These are phyloP conservation scores for Gastrodia elata DNA, from an alignment of 106 monocot genomes.

Conservation along the genomic window DNA sequence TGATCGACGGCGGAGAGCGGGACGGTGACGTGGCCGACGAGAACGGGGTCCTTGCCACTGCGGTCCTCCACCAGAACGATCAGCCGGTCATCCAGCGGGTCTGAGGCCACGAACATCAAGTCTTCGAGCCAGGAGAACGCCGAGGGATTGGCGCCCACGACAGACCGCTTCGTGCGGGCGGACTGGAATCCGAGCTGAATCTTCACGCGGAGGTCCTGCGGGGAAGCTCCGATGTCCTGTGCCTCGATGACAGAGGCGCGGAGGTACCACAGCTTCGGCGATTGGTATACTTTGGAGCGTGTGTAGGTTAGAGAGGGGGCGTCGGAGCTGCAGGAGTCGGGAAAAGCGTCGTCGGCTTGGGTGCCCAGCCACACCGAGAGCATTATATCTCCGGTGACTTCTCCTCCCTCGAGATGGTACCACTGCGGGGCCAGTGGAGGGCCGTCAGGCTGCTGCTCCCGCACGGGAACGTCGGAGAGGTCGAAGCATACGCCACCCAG, in stretches of 20 bases:
- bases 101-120: constrained; percentile 73
- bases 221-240: constrained; percentile 58
- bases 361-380: constrained; percentile 96
- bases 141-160: constrained; percentile 30
- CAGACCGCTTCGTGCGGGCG: constrained; percentile 49
- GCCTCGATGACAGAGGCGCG: constrained; percentile 79
- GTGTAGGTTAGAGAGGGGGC: constrained; percentile 69
- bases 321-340: constrained; percentile 80
- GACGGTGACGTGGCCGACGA: constrained; percentile 46
- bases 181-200: constrained; percentile 87
- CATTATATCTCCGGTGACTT: constrained; percentile 82
- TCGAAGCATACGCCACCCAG: constrained; percentile 98
- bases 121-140: constrained; percentile 78
- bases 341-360: constrained; percentile 86
- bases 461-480: constrained; percentile 79
- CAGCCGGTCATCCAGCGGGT: constrained; percentile 70
- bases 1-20: constrained; percentile 44
- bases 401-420: constrained; percentile 81
- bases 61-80: constrained; percentile 78
- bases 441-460: constrained; percentile 80
- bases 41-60: constrained; percentile 52
- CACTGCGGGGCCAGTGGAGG: constrained; percentile 95
- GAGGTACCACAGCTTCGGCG: constrained; percentile 97
- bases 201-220: constrained; percentile 66
- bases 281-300: constrained; percentile 93